Conservation (phyloP, 306 rosid genomes). For the Acacia crassicarpa region DNA sequence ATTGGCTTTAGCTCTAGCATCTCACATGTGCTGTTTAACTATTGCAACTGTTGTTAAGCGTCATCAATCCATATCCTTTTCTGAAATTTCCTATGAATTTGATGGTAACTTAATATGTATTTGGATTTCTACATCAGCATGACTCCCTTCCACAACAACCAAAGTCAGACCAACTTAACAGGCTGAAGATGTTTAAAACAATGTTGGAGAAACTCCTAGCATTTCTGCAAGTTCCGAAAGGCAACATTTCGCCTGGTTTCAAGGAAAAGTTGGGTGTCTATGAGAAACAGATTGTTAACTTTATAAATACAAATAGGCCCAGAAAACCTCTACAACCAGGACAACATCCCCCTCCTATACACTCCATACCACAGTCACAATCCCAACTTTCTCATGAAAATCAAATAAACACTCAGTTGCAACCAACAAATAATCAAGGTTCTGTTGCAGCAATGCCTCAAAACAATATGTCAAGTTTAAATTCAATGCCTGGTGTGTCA, state of each 20-base stretch:
- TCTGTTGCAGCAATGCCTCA: conserved; percentile 52
- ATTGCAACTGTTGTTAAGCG: conserved; percentile 22
- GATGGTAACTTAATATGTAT: conserved; percentile 1
- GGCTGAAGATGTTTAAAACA: conserved; percentile 64
- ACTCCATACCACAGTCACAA: conserved; percentile 67
- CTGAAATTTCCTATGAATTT: conserved; percentile 16
- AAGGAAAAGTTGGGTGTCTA: conserved; percentile 63
- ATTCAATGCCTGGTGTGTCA: conserved; percentile 63
- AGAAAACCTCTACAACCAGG: conserved; percentile 69
- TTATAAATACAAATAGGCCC: conserved; percentile 62
- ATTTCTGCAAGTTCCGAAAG: conserved; percentile 62
- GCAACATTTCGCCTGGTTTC: conserved; percentile 33
- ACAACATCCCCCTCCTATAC: conserved; percentile 72
- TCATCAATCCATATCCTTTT: conserved; percentile 11
- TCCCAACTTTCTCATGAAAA: conserved; percentile 77
- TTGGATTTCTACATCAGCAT: conserved; percentile 48
- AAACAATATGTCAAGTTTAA: conserved; percentile 55
- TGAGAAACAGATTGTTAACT: conserved; percentile 73
- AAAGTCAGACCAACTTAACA: conserved; percentile 64
- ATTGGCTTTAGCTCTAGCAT: conserved; percentile 9
- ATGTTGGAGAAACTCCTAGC: conserved; percentile 70
- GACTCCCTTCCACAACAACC: conserved; percentile 72
- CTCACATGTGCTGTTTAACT: background rate
- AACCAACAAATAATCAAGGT: conserved; percentile 62
- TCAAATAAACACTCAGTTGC: conserved; percentile 81